Conservation (phyloP, 306 rosid genomes). For the Medicago ruthenica region DNA sequence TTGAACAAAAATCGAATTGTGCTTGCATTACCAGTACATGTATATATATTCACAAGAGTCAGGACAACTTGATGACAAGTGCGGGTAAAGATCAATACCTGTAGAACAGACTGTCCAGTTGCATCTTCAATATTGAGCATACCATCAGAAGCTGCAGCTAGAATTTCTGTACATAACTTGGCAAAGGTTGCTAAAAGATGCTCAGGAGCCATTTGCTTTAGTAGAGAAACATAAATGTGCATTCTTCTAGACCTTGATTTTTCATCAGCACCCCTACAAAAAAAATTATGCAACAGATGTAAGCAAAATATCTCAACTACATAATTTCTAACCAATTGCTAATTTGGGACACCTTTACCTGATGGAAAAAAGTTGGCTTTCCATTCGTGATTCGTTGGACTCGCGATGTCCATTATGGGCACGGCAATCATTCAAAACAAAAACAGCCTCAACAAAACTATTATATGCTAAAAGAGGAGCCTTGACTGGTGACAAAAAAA, state of each 20-base stretch:
- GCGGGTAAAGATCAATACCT: conserved; percentile 56
- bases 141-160: conserved; percentile 93
- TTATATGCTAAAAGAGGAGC: conserved; percentile 92
- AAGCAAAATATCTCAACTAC: conserved; percentile 23
- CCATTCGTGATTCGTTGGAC: conserved; percentile 59
- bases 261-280: conserved; percentile 82
- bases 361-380: conserved; percentile 73
- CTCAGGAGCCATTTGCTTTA: conserved; percentile 96
- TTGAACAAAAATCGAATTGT: conserved; percentile 22
- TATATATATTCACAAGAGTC: not conserved
- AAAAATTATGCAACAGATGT: conserved; percentile 31
- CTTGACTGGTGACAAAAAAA: conserved; percentile 64
- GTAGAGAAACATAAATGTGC: conserved; percentile 84
- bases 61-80: conserved; percentile 10
- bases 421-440: conserved; percentile 79
- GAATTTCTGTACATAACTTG: conserved; percentile 88
- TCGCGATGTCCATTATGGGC: conserved; percentile 70
- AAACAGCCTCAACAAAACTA: conserved; percentile 91
- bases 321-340: conserved; percentile 29
- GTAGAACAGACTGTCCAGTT: conserved; percentile 81
- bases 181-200: conserved; percentile 93
- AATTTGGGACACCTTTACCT: conserved; percentile 57
- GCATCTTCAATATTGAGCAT: conserved; percentile 72
- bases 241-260: conserved; percentile 78
- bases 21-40: conserved; percentile 8